phyloP scores from a whole-genome alignment of 2,329 filamentous ascomycete species.

The Pyrenochaeta sp. region DNA sequence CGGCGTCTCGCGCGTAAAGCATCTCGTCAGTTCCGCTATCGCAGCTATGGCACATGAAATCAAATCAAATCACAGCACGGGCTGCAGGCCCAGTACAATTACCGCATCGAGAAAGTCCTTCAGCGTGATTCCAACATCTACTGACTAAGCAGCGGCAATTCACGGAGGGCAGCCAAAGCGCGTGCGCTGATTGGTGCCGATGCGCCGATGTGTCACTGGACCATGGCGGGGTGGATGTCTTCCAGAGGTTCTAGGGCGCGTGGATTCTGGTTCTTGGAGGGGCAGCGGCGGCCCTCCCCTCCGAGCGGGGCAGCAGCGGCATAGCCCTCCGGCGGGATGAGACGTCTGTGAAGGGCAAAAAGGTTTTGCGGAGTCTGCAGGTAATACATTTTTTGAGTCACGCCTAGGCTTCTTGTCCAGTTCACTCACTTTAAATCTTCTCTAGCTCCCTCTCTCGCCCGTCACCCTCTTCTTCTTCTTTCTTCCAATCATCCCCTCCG shows the following conservation, averaged over 20 bases:
- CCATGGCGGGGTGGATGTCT: conserved; percentile 26
- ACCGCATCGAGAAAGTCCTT: conserved; percentile 7
- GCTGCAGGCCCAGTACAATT: conserved; percentile 15
- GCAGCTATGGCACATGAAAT: conserved; percentile 9
- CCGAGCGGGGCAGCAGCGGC: conserved; percentile 21
- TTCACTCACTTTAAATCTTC: conserved; percentile 9
- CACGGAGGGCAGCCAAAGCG: conserved; percentile 17
- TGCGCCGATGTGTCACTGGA: conserved; percentile 31
- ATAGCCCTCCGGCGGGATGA: conserved; percentile 23
- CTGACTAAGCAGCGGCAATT: conserved; percentile 36
- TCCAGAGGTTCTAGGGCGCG: conserved; percentile 18
- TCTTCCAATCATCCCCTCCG: neutral
- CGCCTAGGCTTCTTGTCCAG: conserved; percentile 14
- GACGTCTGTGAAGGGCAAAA: conserved; percentile 31
- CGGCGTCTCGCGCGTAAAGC: conserved; percentile 16
- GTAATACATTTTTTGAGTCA: conserved; percentile 34
- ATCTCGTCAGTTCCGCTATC: conserved; percentile 14
- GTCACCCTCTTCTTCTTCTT: neutral
- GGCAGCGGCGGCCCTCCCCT: conserved; percentile 19
- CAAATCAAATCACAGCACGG: conserved; percentile 4
- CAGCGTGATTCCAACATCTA: conserved; percentile 12
- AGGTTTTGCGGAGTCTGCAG: conserved; percentile 28
- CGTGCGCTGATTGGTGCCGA: conserved; percentile 23
- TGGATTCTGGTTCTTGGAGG: conserved; percentile 15
- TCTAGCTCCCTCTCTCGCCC: neutral